phyloP scores from a whole-genome alignment of 805 yeast genomes.

The Ogataea allantospora region DNA sequence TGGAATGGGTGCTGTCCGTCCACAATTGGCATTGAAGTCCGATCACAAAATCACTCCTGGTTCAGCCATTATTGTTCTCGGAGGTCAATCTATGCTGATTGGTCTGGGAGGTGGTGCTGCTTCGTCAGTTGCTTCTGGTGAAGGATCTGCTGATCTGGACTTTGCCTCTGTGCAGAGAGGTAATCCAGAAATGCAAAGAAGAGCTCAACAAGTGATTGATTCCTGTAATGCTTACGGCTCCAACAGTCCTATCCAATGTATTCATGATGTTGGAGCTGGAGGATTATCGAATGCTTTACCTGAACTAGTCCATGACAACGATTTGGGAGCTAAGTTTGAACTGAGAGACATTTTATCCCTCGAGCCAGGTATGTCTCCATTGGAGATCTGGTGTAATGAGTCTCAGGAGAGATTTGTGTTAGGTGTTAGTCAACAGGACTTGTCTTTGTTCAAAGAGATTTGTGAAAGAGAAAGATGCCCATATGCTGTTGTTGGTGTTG shows the following conservation, averaged over 20 bases:
- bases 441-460: conserved; percentile 67
- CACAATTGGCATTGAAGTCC: conserved; percentile 79
- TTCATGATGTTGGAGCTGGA: conserved; percentile 99
- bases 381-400: conserved; percentile 99
- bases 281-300: conserved; percentile 97
- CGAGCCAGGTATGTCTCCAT: conserved; percentile 98
- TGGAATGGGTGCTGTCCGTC: conserved; percentile 96
- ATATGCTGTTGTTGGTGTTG: conserved; percentile 91
- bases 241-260: conserved; percentile 80
- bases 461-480: conserved; percentile 97
- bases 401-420: conserved; percentile 97
- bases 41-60: conserved; percentile 89
- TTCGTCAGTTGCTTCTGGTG: conserved; percentile 93
- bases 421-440: conserved; percentile 81
- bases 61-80: conserved; percentile 85
- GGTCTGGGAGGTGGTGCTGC: conserved; percentile 99
- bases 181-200: conserved; percentile 98
- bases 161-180: conserved; percentile 99
- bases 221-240: conserved; percentile 83
- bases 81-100: conserved; percentile 97
- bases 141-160: conserved; percentile 93
- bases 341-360: conserved; percentile 84
- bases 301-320: conserved; percentile 95
- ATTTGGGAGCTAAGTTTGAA: conserved; percentile 90
- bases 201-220: conserved; percentile 97